Evolutionary conservation across 78 protist genomes (phyloP), one percentile per base, ranked within the genome.

Genomic region (Guillardia theta): DNA sequence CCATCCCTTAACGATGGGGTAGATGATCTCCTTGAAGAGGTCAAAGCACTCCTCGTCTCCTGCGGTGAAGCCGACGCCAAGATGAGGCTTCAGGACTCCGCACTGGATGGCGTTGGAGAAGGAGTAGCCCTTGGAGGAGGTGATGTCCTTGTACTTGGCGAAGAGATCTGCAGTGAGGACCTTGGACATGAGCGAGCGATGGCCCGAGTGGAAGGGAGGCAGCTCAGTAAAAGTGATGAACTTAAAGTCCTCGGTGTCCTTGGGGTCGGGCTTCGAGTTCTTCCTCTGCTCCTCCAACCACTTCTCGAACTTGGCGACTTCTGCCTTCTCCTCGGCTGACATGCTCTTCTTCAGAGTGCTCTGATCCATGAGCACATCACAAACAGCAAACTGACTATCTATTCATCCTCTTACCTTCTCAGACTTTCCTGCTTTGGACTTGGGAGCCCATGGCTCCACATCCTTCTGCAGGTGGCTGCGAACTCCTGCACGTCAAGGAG

Each of bases 61-160:
- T 1, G 87, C 87, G 9, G 41, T 43, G 6, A 70, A 27, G 47
- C 87, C 87, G 3, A 58, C 70, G 2, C 27, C 39, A 1, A 6
- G 39, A 24, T 70, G 47, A 15, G 87, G 87, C 45, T 4, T 15
- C 47, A 36, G 4, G 44, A 70, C 87, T 0, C 87, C 87, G 87
- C 45, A 37, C 44, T 70, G 87, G 41, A 70, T 70, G 41, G 41
- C 41, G 44, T 70, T 70, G 41, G 87, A 70, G 41, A 70, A 70
- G 87, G 87, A 70, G 44, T 37, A 70, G 87, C 87, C 70, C 83
- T 70, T 70, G 83, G 36, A 22, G 83, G 83, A 22, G n/a, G n/a
- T n/a, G n/a, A n/a, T n/a, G n/a, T 30, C 27, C 83, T 70, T 70
- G 6, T 22, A 24, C 83, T 70, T 70, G 36, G 9, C 83, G 83